Evolutionary conservation across 805 yeast species (phyloP), one percentile per base, ranked within the genome.

Genomic region (Scheffersomyces lignosus): DNA sequence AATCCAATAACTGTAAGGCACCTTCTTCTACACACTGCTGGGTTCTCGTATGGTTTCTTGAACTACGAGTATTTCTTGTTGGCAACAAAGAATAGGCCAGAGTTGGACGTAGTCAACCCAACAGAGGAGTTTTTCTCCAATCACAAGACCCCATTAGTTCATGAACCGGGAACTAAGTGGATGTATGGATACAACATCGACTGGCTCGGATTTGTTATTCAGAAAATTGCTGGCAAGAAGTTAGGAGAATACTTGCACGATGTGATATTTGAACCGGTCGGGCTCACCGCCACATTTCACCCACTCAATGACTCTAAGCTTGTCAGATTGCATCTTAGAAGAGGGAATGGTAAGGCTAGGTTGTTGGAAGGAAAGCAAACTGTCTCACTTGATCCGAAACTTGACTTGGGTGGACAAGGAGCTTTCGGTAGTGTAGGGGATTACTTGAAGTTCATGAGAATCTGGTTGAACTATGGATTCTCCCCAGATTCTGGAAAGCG

Each of bases 351-450:
- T 15, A 29, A 15, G n/a, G 13, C 23, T 0, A n/a, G 31, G 7
- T 25, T 15, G 18, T 16, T 33, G 15, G 12, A 23, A 9, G 15
- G 10, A n/a, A 31, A 18, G 16, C 18, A 26, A 4, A 24, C 23
- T 13, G 12, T 27, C 12, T 15, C 9, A 12, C 16, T 25, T 29
- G 40, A 41, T n/a, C 57, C 62, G 25, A 36, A 31, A 17, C 34
- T 64, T 6, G 72, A 68, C 40, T 60, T 66, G 65, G 74, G 73
- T 5, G 74, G 74, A n/a, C 70, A 61, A 36, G 74, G 74, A 2
- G 54, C 65, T 34, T 62, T 57, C 36, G 66, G 70, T 1, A 58
- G 60, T 2, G 62, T 61, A 1, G 56, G 49, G 3, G 74, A 68
- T 45, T 69, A 59, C 37, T 51, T 69, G 40, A 64, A 57, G 36